These are phyloP conservation scores for Apiotrichum siamense DNA, from an alignment of 1,284 basidiomycete species.

Conservation along the genomic window DNA sequence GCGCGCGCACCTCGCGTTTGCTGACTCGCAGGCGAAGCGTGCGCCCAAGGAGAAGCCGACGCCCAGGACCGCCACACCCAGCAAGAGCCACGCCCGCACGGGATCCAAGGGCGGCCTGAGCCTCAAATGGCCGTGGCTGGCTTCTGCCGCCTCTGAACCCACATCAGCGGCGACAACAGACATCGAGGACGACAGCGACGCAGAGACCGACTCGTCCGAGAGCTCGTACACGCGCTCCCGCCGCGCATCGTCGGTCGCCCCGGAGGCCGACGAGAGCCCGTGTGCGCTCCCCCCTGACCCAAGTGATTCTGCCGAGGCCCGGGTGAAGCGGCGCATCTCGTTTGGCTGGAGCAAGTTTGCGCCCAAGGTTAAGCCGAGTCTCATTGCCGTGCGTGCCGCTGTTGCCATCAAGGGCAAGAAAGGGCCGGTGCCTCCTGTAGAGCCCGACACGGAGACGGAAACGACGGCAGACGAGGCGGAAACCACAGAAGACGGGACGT, in stretches of 20 bases:
- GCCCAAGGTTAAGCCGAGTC: conserved; percentile 16
- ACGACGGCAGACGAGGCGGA: not conserved
- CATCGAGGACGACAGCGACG: conserved; percentile 4
- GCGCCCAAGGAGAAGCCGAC: conserved; percentile 13
- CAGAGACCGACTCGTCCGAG: conserved; percentile 4
- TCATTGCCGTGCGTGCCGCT: not conserved
- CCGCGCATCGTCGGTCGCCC: conserved; percentile 15
- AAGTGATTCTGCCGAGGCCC: conserved; percentile 7
- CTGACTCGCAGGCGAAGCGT: conserved; percentile 16
- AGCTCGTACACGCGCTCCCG: conserved; percentile 1
- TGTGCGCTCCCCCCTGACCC: conserved; percentile 7
- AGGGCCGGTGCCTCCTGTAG: not conserved
- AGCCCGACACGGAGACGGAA: not conserved
- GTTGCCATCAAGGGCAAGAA: conserved; percentile 10
- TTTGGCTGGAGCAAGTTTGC: conserved; percentile 30
- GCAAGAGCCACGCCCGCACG: conserved; percentile 1
- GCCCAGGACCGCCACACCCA: not conserved
- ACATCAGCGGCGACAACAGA: not conserved
- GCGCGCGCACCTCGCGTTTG: not conserved
- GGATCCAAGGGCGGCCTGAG: conserved; percentile 11
- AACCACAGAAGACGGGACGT: not conserved
- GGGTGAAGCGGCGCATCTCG: conserved; percentile 22
- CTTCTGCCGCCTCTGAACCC: too few relatives aligned
- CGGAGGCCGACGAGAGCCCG: conserved; percentile 36
- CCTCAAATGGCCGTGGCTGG: conserved; percentile 12